Conservation (phyloP, 305 asterid genomes). For the Fraxinus ornus region DNA sequence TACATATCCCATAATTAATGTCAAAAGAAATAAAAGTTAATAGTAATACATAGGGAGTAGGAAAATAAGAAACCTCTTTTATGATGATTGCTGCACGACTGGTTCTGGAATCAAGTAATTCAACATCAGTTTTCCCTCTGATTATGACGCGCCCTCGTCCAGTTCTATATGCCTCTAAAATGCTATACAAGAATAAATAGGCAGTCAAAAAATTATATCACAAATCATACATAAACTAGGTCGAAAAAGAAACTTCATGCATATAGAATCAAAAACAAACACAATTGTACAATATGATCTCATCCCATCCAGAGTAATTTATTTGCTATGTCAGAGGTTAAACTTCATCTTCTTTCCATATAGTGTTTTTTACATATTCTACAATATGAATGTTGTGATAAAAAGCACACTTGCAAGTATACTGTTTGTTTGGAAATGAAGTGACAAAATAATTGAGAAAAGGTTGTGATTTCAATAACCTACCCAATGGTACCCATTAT, state of each 20-base stretch:
- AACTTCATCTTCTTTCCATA: constrained; percentile 4
- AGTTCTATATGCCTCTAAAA: constrained; percentile 89
- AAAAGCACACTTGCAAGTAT: neutral
- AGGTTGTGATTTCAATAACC: constrained; percentile 25
- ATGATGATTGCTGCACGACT: constrained; percentile 85
- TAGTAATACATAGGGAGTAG: constrained; percentile 12
- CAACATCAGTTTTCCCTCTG: constrained; percentile 95
- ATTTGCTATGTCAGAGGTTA: neutral
- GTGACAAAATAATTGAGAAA: neutral
- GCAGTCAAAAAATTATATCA: constrained; percentile 10
- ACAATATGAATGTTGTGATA: neutral
- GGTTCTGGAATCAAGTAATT: constrained; percentile 74
- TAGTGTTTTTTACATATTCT: constrained; percentile 2
- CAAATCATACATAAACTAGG: neutral
- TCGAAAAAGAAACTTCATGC: neutral
- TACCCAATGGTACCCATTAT: constrained; percentile 97
- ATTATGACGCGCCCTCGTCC: constrained; percentile 90
- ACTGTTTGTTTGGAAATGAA: constrained; percentile 17
- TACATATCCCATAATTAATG: neutral
- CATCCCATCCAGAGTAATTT: neutral
- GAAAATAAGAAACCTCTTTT: constrained; percentile 71
- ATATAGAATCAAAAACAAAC: neutral
- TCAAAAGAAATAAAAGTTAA: constrained; percentile 15
- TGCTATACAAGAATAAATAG: constrained; percentile 43
- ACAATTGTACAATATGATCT: neutral